These are phyloP conservation scores for Hortaea werneckii DNA, from an alignment of 2,329 filamentous ascomycete genomes.

Conservation along the genomic window DNA sequence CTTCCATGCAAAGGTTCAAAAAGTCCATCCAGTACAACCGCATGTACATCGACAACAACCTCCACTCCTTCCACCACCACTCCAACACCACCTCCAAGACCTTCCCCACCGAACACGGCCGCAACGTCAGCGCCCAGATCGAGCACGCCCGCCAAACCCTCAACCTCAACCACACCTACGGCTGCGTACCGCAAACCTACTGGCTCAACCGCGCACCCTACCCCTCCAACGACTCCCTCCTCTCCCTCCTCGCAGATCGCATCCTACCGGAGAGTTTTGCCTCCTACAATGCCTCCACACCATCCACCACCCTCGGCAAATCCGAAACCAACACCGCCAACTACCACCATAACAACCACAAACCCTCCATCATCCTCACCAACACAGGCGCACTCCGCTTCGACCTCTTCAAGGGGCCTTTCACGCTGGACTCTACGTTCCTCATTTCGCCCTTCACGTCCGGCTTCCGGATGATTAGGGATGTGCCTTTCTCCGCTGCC, in stretches of 20 bases:
- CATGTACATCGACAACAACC: slow-evolving; percentile 88
- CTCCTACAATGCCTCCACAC: slow-evolving; percentile 34
- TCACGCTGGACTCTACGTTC: slow-evolving; percentile 79
- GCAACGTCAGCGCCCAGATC: slow-evolving; percentile 62
- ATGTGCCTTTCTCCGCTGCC: slow-evolving; percentile 71
- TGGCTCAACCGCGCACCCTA: slow-evolving; percentile 78
- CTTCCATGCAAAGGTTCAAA: no score
- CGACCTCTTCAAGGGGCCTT: slow-evolving; percentile 85
- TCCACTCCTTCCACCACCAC: slow-evolving; percentile 75
- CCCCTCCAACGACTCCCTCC: slow-evolving; percentile 64
- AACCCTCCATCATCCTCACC: slow-evolving; percentile 61
- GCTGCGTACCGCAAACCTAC: slow-evolving; percentile 70
- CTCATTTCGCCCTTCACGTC: slow-evolving; percentile 83
- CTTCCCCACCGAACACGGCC: slow-evolving; percentile 68
- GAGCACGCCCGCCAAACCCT: slow-evolving; percentile 57
- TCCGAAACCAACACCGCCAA: no score
- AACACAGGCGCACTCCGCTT: slow-evolving; percentile 92
- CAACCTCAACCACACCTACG: slow-evolving; percentile 61
- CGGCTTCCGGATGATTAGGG: slow-evolving; percentile 62
- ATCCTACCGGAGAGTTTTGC: slow-evolving; percentile 53
- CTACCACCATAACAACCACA: slow-evolving; percentile 22
- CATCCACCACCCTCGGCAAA: slow-evolving; percentile 71
- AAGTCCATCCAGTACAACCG: slow-evolving; percentile 53
- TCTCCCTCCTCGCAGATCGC: slow-evolving; percentile 65
- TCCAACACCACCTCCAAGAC: slow-evolving; percentile 59